Conservation (phyloP, 192 early-diverging fungal genomes). For the Ambispora gerdemannii region DNA sequence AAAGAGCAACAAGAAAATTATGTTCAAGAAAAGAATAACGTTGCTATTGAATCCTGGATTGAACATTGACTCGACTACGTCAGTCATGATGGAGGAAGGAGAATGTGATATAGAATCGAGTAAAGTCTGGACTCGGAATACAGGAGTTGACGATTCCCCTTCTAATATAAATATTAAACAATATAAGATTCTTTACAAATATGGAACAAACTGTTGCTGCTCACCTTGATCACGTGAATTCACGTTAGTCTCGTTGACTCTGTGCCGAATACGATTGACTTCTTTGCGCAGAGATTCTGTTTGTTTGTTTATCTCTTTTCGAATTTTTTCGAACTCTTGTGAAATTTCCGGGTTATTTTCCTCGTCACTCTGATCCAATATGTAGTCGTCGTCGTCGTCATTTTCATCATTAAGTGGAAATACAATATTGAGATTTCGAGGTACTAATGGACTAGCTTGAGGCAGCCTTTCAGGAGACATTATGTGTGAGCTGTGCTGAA, state of each 20-base stretch:
- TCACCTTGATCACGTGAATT: no score
- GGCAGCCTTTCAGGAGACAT: not conserved
- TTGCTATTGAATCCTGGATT: slow-evolving; percentile 25
- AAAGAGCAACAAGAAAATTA: slow-evolving; percentile 19
- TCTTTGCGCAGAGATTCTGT: not conserved
- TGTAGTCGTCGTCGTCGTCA: no score
- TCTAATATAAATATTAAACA: not conserved
- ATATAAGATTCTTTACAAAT: no score
- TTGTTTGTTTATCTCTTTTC: not conserved
- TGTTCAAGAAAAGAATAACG: slow-evolving; percentile 3
- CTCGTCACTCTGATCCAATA: no score
- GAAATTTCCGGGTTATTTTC: no score
- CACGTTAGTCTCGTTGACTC: no score
- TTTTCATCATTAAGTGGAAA: no score
- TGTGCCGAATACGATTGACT: not conserved
- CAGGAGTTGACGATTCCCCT: not conserved
- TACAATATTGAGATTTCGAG: not conserved
- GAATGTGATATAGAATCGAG: slow-evolving; percentile 6
- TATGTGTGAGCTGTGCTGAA: no score
- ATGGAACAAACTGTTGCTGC: no score
- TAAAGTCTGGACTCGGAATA: not conserved
- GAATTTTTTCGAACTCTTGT: not conserved
- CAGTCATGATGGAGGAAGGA: slow-evolving; percentile 9
- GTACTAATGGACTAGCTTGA: not conserved
- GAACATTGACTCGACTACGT: slow-evolving; percentile 25